Conservation (phyloP, 768 basidiomycete genomes). For the Russula earlei region DNA sequence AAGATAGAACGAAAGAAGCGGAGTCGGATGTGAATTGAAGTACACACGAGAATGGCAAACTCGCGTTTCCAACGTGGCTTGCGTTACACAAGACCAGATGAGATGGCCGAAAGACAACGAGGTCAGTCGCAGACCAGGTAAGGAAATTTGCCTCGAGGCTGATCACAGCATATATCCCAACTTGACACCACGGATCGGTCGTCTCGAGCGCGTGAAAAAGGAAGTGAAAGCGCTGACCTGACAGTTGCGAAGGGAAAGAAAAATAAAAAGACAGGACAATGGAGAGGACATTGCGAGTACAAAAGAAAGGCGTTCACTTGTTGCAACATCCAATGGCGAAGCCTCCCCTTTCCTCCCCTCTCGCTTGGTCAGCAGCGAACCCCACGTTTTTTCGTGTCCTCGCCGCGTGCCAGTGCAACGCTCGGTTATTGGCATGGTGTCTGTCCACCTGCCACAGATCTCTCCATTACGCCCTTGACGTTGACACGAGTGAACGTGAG, state of each 20-base stretch:
- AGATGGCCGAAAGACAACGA: slow-evolving; percentile 19
- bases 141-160: slow-evolving; percentile 22
- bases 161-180: slow-evolving; percentile 19
- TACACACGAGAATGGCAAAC: slow-evolving; percentile 19
- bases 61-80: slow-evolving; percentile 23
- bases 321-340: neutral
- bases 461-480: no score
- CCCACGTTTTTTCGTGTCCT: neutral
- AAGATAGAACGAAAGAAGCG: slow-evolving; percentile 16
- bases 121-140: slow-evolving; percentile 17
- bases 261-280: neutral
- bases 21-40: slow-evolving; percentile 17
- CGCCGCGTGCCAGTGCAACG: neutral
- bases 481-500: no score
- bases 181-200: slow-evolving; percentile 13
- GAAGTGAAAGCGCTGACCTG: neutral
- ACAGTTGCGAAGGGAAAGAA: neutral
- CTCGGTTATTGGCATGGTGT: no score
- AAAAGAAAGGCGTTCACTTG: neutral
- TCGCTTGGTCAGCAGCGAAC: neutral
- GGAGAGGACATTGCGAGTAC: neutral
- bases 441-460: no score
- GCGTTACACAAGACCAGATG: slow-evolving; percentile 16
- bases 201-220: slow-evolving; percentile 1
- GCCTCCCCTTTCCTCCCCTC: no score